Conservation (phyloP, 805 yeast species). For the Pichia ethanolica region DNA sequence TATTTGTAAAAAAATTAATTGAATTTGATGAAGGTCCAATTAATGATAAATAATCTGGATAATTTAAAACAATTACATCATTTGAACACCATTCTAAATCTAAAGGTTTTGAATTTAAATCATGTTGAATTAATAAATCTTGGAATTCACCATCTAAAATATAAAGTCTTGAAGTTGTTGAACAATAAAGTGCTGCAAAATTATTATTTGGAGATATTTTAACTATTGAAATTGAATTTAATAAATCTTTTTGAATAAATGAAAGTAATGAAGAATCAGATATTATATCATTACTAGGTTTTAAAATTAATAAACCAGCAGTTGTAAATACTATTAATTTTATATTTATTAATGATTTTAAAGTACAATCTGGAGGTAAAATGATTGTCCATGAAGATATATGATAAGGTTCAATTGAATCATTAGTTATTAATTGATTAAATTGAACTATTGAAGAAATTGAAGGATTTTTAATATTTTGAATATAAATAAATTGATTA, state of each 20-base stretch:
- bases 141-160: slow-evolving; percentile 3
- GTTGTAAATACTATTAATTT: neutral
- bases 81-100: slow-evolving; percentile 76
- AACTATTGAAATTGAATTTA: neutral
- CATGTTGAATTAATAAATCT: slow-evolving; percentile 1
- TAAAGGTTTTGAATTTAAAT: neutral
- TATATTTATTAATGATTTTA: neutral
- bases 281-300: neutral
- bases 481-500: slow-evolving; percentile 34
- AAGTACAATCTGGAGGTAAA: neutral
- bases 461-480: slow-evolving; percentile 14
- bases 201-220: slow-evolving; percentile 8
- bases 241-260: neutral
- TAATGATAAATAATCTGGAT: slow-evolving; percentile 55
- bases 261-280: too few relatives aligned
- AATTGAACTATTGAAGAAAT: neutral
- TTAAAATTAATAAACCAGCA: slow-evolving; percentile 1
- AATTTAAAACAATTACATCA: slow-evolving; percentile 62
- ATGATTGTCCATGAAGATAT: neutral
- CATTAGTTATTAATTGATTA: slow-evolving; percentile 7
- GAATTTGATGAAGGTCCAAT: slow-evolving; percentile 64
- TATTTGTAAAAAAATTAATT: slow-evolving; percentile 44
- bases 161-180: neutral
- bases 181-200: slow-evolving; percentile 2
- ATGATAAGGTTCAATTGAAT: slow-evolving; percentile 25